Conservation (phyloP, 257 asterid genomes). For the Przewalskia tangutica region DNA sequence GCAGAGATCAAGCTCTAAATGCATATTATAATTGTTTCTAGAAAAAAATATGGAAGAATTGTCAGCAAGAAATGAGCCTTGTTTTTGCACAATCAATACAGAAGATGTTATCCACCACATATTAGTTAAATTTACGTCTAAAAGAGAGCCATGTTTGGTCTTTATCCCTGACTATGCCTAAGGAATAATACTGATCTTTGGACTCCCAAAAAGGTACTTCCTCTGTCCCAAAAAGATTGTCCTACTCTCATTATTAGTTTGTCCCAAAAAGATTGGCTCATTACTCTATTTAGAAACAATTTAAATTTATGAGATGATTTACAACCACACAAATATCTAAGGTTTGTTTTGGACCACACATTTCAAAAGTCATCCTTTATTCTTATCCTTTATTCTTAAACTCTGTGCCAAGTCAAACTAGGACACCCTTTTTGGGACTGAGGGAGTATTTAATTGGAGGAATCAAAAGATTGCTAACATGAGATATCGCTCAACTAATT, state of each 20-base stretch:
- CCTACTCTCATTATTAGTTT: too few species aligned
- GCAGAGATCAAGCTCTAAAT: neutral
- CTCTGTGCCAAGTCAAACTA: too few species aligned
- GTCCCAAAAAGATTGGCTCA: too few species aligned
- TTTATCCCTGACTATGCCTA: neutral
- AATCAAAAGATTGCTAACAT: neutral
- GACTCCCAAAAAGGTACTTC: neutral
- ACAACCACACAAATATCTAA: too few species aligned
- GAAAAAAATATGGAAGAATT: neutral
- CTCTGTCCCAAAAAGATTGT: too few species aligned
- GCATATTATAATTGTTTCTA: neutral
- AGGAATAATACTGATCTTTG: neutral
- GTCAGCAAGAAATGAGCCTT: neutral
- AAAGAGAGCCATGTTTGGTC: neutral
- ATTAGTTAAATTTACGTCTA: neutral
- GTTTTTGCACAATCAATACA: neutral
- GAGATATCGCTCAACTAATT: neutral
- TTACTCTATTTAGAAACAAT: too few species aligned
- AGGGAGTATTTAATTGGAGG: neutral
- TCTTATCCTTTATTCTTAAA: too few species aligned
- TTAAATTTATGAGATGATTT: too few species aligned
- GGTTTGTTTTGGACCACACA: too few species aligned
- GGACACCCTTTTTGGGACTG: too few species aligned
- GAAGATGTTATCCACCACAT: neutral
- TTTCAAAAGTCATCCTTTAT: too few species aligned